Percentiles rank a stretch among this genome's conserved stretches.
phyloP scores from a whole-genome alignment of 192 early-diverging fungal genomes.

The Glomus cerebriforme region DNA sequence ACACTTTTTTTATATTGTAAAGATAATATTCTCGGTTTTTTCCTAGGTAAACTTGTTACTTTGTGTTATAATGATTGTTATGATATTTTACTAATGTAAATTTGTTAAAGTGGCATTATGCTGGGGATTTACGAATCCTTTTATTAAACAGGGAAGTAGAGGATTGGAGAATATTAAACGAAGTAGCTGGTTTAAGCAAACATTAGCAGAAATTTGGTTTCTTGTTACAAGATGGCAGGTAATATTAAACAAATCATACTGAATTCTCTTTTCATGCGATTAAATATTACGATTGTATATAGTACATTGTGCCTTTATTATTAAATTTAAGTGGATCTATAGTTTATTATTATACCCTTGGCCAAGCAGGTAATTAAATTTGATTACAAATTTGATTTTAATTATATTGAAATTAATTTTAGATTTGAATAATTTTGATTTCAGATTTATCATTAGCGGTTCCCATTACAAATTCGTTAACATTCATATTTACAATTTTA shows the following conservation, averaged over 20 bases:
- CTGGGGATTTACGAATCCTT: slow-evolving; percentile 97
- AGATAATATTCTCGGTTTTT: too few relatives aligned
- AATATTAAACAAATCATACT: slow-evolving; percentile 22
- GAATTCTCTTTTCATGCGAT: not conserved
- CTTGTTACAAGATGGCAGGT: slow-evolving; percentile 87
- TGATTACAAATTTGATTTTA: not conserved
- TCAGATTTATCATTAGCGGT: slow-evolving; percentile 87
- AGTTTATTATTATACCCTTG: slow-evolving; percentile 92
- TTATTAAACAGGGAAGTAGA: slow-evolving; percentile 84
- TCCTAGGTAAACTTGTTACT: too few relatives aligned
- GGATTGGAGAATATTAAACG: slow-evolving; percentile 78
- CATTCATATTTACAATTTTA: slow-evolving; percentile 83
- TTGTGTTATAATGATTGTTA: too few relatives aligned
- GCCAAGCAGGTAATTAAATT: slow-evolving; percentile 57
- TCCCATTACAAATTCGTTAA: slow-evolving; percentile 89
- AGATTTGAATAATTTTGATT: not conserved
- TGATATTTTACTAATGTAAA: too few relatives aligned
- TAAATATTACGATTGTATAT: not conserved
- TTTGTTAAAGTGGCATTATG: slow-evolving; percentile 68
- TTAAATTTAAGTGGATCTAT: slow-evolving; percentile 91
- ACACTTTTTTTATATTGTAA: too few relatives aligned
- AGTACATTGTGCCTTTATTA: slow-evolving; percentile 83
- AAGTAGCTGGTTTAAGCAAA: slow-evolving; percentile 57
- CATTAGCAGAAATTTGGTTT: slow-evolving; percentile 67
- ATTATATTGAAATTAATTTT: slow-evolving; percentile 1